phyloP scores from a whole-genome alignment of 2,329 filamentous ascomycete genomes.

The Penicillium oxalicum region DNA sequence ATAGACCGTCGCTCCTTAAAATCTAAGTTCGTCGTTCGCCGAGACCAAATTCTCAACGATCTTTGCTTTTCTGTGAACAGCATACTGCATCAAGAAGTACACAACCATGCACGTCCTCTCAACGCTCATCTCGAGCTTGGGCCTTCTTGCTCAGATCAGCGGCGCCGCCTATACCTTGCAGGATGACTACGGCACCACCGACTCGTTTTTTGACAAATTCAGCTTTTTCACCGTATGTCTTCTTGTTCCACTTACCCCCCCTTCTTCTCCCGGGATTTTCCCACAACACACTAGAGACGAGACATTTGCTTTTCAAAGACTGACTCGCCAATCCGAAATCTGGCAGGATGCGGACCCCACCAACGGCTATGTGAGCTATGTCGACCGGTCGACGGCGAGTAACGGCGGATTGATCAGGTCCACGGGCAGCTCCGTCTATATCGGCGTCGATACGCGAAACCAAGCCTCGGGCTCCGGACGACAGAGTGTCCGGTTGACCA shows the following conservation, averaged over 20 bases:
- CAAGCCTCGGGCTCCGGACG: constrained; percentile 55
- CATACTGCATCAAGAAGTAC: neutral
- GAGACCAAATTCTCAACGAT: too few species aligned
- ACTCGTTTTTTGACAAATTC: constrained; percentile 49
- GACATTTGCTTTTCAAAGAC: neutral
- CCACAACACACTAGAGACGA: too few species aligned
- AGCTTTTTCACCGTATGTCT: constrained; percentile 45
- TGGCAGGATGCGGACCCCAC: constrained; percentile 58
- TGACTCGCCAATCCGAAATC: constrained; percentile 1
- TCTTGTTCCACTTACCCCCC: too few species aligned
- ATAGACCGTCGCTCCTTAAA: too few species aligned
- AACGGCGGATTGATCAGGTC: constrained; percentile 54
- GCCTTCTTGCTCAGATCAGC: constrained; percentile 27
- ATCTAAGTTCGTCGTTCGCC: too few species aligned
- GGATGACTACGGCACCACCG: constrained; percentile 43
- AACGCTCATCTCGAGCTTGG: constrained; percentile 23
- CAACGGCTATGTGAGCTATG: constrained; percentile 66
- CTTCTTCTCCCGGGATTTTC: neutral
- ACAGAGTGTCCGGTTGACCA: constrained; percentile 64
- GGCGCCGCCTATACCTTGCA: constrained; percentile 38
- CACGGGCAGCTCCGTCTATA: constrained; percentile 53
- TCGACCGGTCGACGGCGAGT: constrained; percentile 54
- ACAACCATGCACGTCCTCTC: constrained; percentile 25
- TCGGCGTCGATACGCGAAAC: constrained; percentile 63
- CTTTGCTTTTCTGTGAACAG: too few species aligned